These are phyloP conservation scores for Podospora anserina DNA, from an alignment of 495 filamentous ascomycete genomes.

Conservation along the genomic window DNA sequence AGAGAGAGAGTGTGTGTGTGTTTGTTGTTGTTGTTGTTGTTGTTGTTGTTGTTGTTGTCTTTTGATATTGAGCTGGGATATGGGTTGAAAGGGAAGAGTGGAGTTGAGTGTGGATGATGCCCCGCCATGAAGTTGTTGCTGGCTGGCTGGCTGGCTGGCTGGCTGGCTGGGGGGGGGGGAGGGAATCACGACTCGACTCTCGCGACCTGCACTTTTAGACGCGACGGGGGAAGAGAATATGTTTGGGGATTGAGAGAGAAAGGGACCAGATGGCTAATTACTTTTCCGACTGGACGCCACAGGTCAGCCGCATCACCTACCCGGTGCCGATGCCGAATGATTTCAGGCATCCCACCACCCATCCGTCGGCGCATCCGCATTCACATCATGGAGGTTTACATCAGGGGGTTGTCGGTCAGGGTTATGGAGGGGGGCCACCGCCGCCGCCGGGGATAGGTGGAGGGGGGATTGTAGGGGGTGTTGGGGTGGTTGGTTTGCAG, in stretches of 20 bases:
- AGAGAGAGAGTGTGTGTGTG: no score
- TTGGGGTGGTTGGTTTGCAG: conserved; percentile 33
- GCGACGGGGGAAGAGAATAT: neutral
- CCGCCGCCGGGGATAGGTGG: neutral
- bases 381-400: neutral
- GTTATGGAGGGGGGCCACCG: neutral
- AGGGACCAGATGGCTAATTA: neutral
- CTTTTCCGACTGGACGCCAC: conserved; percentile 21
- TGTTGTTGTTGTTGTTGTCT: neutral
- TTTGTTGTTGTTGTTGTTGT: neutral
- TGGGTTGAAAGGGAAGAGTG: neutral
- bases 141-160: no score
- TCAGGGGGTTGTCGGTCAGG: neutral
- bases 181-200: no score
- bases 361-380: neutral
- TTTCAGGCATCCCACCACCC: conserved; percentile 48
- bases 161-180: no score
- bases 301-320: conserved; percentile 69
- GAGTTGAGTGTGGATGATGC: no score
- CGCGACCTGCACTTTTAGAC: no score
- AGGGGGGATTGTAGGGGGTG: neutral
- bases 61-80: neutral
- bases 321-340: conserved; percentile 64
- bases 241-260: neutral
- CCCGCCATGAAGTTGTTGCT: no score